Base-by-base conservation (phyloP, 148 eudicot species). In the Persicaria maculosa region DNA sequence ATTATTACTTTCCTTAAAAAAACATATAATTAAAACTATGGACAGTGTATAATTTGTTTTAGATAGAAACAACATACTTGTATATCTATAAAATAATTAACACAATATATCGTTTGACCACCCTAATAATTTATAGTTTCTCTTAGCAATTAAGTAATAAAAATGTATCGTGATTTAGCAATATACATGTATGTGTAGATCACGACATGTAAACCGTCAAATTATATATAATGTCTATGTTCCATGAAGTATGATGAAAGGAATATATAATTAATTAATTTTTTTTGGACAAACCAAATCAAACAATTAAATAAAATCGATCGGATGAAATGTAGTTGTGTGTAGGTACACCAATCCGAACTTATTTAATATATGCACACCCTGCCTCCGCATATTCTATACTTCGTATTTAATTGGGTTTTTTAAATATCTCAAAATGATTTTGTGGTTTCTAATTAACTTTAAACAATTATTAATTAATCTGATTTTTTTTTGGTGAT, bases 131-230 rank as follows among this genome's bases (percentile, higher is more conserved):
- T 36, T 65, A 65, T 40, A 46, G 19, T 40, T 65, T 65, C 17
- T 65, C 70, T 40, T 15, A 7, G 14, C 45, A 36, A 11, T 25
- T 25, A 31, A 62, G 1, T 6, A 36, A 31, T 64, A 22, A 61
- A 53, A 22, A 61, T 22, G 45, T 36, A 64, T 64, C 43, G 14
- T 64, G 68, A 62, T 62, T 62, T 2, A 61, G 44, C 67, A 61
- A 61, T 25, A 19, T 31, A 64, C 45, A 64, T 45, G 69, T 64
- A 64, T 14, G 40, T 64, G 70, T 65, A 65, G 70, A 65, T 31
- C 70, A 65, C 70, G 70, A 65, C 43, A 43, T 65, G 20, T 15
- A 65, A 65, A 65, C 70, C 70, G 70, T 65, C 19, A 81, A 72
- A 40, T 65, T 10, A 25, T 62, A 62, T 31, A 62, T 62, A 62